Conservation (phyloP, 768 basidiomycete genomes). For the Tricholoma saponaceum region DNA sequence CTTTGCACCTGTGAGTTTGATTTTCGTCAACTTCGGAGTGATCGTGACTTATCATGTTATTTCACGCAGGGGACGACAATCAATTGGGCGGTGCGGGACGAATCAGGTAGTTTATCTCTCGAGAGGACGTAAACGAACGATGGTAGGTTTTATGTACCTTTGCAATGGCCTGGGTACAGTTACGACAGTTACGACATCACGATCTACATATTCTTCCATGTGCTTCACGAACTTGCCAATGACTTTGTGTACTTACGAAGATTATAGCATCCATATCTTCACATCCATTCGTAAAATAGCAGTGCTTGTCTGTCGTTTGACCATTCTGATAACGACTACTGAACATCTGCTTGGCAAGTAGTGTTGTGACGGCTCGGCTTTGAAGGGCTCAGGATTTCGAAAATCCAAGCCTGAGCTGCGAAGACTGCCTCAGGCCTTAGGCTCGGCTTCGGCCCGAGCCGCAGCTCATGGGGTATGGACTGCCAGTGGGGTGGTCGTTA, state of each 20-base stretch:
- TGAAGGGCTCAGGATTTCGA: too few species aligned
- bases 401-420: too few species aligned
- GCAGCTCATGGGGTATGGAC: too few species aligned
- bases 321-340: background rate
- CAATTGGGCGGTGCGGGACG: background rate
- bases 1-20: background rate
- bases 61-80: background rate
- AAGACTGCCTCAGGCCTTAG: too few species aligned
- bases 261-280: background rate
- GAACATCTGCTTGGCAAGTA: too few species aligned
- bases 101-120: background rate
- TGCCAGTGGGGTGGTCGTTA: too few species aligned
- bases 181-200: background rate
- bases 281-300: background rate
- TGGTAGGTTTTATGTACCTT: background rate
- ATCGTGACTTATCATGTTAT: background rate
- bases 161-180: background rate
- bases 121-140: background rate
- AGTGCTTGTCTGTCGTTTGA: background rate
- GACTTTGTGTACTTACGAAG: background rate
- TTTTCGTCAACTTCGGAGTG: background rate
- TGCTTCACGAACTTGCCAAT: background rate
- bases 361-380: too few species aligned
- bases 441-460: too few species aligned
- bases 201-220: background rate